These are phyloP conservation scores for Plasmodium adleri DNA, from an alignment of 169 alveolate species.

Conservation along the genomic window DNA sequence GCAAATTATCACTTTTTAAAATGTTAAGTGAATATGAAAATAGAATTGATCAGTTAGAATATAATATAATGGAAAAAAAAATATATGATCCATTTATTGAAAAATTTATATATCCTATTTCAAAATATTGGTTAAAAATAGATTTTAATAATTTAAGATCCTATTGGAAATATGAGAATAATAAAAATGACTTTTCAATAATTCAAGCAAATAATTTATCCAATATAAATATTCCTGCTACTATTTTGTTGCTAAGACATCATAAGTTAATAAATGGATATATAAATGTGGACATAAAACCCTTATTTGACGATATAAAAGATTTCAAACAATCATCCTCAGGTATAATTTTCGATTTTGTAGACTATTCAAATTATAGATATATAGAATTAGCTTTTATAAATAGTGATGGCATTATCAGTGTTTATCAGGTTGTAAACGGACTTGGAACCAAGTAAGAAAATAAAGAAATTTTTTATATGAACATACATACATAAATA, in stretches of 20 bases:
- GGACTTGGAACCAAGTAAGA: slow-evolving; percentile 26
- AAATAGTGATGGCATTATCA: slow-evolving; percentile 11
- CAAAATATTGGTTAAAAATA: slow-evolving; percentile 66
- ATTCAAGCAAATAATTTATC: slow-evolving; percentile 22
- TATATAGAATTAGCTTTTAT: slow-evolving; percentile 36
- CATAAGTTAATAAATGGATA: slow-evolving; percentile 58
- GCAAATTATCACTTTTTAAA: slow-evolving; percentile 61
- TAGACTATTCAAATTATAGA: slow-evolving; percentile 43
- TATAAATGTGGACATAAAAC: slow-evolving; percentile 42
- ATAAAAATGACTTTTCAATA: slow-evolving; percentile 39
- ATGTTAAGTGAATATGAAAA: slow-evolving; percentile 75
- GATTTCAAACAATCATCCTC: slow-evolving; percentile 39
- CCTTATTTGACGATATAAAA: slow-evolving; percentile 6
- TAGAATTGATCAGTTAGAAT: slow-evolving; percentile 70
- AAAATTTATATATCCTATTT: slow-evolving; percentile 65
- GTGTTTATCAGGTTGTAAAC: slow-evolving; percentile 11
- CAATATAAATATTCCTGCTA: slow-evolving; percentile 25
- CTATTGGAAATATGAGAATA: slow-evolving; percentile 46
- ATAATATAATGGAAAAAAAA: slow-evolving; percentile 55
- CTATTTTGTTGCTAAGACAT: slow-evolving; percentile 47
- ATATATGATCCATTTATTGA: slow-evolving; percentile 69
- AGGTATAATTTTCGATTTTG: slow-evolving; percentile 60
- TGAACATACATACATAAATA: not conserved
- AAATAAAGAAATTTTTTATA: not conserved
- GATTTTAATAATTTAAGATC: slow-evolving; percentile 50